Percentiles rank a stretch among this genome's conserved stretches.
Conservation (phyloP, 768 basidiomycete species). For the Boletus pseudopeckii region DNA sequence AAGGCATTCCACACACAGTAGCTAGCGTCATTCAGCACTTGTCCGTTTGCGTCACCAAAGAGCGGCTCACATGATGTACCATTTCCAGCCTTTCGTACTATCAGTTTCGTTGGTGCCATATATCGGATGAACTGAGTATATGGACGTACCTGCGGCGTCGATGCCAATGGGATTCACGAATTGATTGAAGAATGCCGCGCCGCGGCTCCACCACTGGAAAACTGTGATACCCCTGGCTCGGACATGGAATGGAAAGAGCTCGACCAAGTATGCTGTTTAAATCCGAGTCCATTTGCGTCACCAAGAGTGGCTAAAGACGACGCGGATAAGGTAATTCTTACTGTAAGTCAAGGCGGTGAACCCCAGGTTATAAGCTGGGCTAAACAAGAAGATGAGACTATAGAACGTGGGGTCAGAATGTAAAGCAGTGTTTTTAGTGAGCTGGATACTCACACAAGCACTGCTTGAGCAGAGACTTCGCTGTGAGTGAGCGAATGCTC, state of each 20-base stretch:
- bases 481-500: constrained; percentile 16
- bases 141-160: constrained; percentile 2
- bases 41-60: no score
- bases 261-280: constrained; percentile 55
- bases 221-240: constrained; percentile 60
- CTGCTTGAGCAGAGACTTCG: constrained; percentile 1
- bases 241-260: constrained; percentile 62
- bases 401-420: background rate
- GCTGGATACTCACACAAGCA: constrained; percentile 6
- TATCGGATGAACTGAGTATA: background rate
- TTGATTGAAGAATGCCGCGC: constrained; percentile 16
- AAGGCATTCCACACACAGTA: constrained; percentile 14
- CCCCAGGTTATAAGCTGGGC: constrained; percentile 13
- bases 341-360: constrained; percentile 9
- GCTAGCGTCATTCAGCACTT: background rate
- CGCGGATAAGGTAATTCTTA: background rate
- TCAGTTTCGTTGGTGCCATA: background rate
- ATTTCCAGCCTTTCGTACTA: constrained; percentile 9
- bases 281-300: background rate
- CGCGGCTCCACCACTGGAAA: constrained; percentile 56
- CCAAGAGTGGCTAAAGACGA: no score
- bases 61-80: constrained; percentile 4
- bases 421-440: background rate
- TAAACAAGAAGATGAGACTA: constrained; percentile 21
- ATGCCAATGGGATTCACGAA: constrained; percentile 20